These are phyloP conservation scores for Wickerhamiella siamensis DNA, from an alignment of 805 yeast genomes.

Conservation along the genomic window DNA sequence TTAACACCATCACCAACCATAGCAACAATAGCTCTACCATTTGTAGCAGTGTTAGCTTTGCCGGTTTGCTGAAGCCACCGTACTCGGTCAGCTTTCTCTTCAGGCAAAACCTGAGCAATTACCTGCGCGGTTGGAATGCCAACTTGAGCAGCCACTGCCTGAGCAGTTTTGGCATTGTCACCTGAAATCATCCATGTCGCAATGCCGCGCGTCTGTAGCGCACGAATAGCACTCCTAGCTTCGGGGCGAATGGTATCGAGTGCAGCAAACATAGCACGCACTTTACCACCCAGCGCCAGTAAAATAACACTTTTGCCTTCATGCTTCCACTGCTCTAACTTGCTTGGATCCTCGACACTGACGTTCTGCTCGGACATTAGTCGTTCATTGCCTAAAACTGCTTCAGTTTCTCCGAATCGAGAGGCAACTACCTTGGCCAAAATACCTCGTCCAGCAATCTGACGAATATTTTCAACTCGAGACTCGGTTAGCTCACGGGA, in stretches of 20 bases:
- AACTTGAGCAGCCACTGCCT: constrained; percentile 47
- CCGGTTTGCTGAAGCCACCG: constrained; percentile 38
- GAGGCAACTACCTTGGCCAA: constrained; percentile 11
- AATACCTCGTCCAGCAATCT: constrained; percentile 16
- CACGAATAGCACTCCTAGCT: constrained; percentile 35
- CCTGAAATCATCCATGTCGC: constrained; percentile 69
- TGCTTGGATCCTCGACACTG: constrained; percentile 14
- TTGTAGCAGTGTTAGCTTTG: constrained; percentile 14
- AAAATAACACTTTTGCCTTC: constrained; percentile 51
- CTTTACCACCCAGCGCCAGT: constrained; percentile 31
- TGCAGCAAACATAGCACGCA: constrained; percentile 34
- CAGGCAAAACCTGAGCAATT: constrained; percentile 59
- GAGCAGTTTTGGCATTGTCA: constrained; percentile 53
- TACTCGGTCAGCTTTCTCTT: constrained; percentile 51
- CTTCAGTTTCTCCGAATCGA: constrained; percentile 8
- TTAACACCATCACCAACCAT: constrained; percentile 80
- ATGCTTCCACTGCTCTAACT: constrained; percentile 40
- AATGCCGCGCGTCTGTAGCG: constrained; percentile 30
- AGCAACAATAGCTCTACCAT: constrained; percentile 35
- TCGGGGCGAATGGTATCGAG: constrained; percentile 44
- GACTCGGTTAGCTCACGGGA: constrained; percentile 2
- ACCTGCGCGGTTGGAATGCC: constrained; percentile 41
- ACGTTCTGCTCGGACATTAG: constrained; percentile 34
- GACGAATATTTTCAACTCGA: constrained; percentile 10
- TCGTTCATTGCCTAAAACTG: constrained; percentile 44